These are phyloP conservation scores for Tulasnella sp. DNA, from an alignment of 768 basidiomycete genomes.

Conservation along the genomic window DNA sequence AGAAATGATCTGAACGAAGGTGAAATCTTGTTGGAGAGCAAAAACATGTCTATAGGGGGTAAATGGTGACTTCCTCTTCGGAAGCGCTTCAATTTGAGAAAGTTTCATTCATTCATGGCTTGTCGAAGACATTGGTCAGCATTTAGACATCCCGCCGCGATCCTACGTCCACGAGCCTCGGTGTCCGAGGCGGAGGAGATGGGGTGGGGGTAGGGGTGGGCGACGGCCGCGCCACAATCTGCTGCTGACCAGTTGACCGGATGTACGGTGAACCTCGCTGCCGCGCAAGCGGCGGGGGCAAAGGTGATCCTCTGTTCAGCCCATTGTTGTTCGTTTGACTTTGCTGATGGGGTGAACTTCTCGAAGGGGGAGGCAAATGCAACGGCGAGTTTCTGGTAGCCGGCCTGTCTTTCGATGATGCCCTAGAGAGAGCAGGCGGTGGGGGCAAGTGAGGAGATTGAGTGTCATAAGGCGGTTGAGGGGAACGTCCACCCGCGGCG, in stretches of 20 bases:
- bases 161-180: constrained; percentile 1
- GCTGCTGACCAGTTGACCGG: not conserved
- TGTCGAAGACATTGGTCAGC: not conserved
- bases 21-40: not conserved
- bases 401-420: not conserved
- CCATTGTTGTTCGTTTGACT: not conserved
- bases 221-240: not conserved
- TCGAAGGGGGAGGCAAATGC: constrained; percentile 1
- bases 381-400: not conserved
- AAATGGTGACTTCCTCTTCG: not conserved
- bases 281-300: not conserved
- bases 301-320: not conserved
- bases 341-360: not conserved
- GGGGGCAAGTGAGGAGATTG: constrained; percentile 7
- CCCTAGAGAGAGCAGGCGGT: not conserved
- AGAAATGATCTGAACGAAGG: not conserved
- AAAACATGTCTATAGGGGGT: constrained; percentile 9
- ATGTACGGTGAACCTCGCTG: not conserved
- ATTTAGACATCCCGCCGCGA: constrained; percentile 2
- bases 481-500: not conserved
- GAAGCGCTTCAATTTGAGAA: not conserved
- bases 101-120: not conserved
- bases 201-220: constrained; percentile 1
- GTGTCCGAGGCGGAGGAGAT: not conserved
- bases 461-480: not conserved